A percentile compares a stretch with the other conserved stretches of the same genome.
Evolutionary conservation across 2,329 filamentous ascomycete genomes (phyloP).

Genomic region (Calonectria multiphialidica): DNA sequence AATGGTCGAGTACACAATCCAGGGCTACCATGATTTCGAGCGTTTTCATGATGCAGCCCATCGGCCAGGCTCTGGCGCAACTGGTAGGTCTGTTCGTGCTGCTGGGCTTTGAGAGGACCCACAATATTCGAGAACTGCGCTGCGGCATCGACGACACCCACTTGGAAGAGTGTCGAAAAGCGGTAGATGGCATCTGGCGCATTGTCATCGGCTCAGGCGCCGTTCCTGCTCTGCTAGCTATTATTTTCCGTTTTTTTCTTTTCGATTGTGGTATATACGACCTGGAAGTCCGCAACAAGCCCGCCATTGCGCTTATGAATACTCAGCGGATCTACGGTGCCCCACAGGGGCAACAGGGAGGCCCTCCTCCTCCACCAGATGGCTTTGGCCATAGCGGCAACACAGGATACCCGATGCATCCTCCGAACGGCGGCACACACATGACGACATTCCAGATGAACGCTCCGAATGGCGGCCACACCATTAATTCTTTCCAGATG

Average conservation of each 20-base stretch:
- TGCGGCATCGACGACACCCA: slow-evolving; percentile 61
- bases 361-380: slow-evolving; percentile 34
- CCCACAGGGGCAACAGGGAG: slow-evolving; percentile 31
- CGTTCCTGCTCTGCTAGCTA: slow-evolving; percentile 72
- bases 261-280: slow-evolving; percentile 76
- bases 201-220: slow-evolving; percentile 76
- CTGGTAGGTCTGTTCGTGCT: slow-evolving; percentile 69
- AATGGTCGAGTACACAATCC: slow-evolving; percentile 73
- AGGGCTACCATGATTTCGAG: slow-evolving; percentile 75
- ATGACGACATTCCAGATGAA: slow-evolving; percentile 41
- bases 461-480: slow-evolving; percentile 30
- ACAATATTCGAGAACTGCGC: slow-evolving; percentile 57
- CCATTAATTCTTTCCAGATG: slow-evolving; percentile 38
- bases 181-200: slow-evolving; percentile 73
- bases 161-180: slow-evolving; percentile 58
- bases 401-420: slow-evolving; percentile 37
- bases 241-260: slow-evolving; percentile 75
- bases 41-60: slow-evolving; percentile 77
- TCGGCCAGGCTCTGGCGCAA: slow-evolving; percentile 75
- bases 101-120: slow-evolving; percentile 57
- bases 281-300: slow-evolving; percentile 73
- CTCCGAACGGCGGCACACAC: slow-evolving; percentile 29
- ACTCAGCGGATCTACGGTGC: slow-evolving; percentile 70
- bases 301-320: slow-evolving; percentile 68
- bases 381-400: slow-evolving; percentile 31